These are phyloP conservation scores for Metroxylon sagu DNA, from an alignment of 176 grass and related monocot species.

Conservation along the genomic window DNA sequence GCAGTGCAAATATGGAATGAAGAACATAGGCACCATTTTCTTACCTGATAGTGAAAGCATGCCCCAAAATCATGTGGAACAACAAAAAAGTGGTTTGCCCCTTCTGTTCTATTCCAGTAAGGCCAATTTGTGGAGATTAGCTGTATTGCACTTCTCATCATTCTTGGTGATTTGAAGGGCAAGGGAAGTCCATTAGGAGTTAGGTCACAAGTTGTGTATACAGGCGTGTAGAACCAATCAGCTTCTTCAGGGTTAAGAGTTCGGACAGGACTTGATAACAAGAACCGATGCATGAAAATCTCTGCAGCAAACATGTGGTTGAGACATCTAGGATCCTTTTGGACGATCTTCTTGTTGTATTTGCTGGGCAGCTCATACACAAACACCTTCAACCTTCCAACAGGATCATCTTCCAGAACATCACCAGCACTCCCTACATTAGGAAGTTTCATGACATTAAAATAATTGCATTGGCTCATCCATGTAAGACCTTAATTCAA, in stretches of 20 bases:
- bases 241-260: slow-evolving; percentile 89
- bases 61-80: slow-evolving; percentile 94
- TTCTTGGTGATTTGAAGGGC: slow-evolving; percentile 81
- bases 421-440: slow-evolving; percentile 84
- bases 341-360: slow-evolving; percentile 93
- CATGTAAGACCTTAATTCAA: too few species aligned
- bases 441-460: slow-evolving; percentile 3
- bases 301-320: slow-evolving; percentile 95
- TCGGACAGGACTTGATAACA: slow-evolving; percentile 77
- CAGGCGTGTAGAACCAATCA: slow-evolving; percentile 92
- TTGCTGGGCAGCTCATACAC: slow-evolving; percentile 91
- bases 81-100: slow-evolving; percentile 87
- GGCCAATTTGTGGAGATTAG: slow-evolving; percentile 76
- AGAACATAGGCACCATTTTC: neutral
- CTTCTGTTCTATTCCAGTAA: slow-evolving; percentile 83
- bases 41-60: slow-evolving; percentile 94
- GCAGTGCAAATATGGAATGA: neutral
- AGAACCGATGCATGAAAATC: slow-evolving; percentile 95
- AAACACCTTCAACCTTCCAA: slow-evolving; percentile 85
- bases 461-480: neutral
- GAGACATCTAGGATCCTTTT: slow-evolving; percentile 84
- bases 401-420: slow-evolving; percentile 93
- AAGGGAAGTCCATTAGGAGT: slow-evolving; percentile 75
- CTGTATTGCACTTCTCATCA: slow-evolving; percentile 90
- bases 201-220: slow-evolving; percentile 84